These are phyloP conservation scores for Pseudonectria foliicola DNA, from an alignment of 2,329 filamentous ascomycete species.

Conservation along the genomic window DNA sequence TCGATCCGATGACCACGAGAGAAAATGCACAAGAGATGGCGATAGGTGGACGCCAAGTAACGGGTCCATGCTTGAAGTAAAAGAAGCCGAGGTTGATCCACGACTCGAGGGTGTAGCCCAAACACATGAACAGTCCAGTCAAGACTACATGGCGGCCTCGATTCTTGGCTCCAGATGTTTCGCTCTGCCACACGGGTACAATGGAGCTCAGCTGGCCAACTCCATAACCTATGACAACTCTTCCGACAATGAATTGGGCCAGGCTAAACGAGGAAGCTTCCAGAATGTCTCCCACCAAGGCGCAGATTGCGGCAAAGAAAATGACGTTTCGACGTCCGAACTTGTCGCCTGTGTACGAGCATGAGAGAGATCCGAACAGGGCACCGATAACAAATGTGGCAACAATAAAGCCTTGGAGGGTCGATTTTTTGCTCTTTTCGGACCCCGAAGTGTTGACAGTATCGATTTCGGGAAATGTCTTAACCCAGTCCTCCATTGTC, in stretches of 20 bases:
- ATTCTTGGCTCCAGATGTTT: slow-evolving; percentile 40
- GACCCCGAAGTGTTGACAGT: slow-evolving; percentile 41
- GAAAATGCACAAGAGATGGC: slow-evolving; percentile 26
- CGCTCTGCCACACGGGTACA: slow-evolving; percentile 47
- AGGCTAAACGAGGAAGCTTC: slow-evolving; percentile 42
- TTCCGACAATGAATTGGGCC: slow-evolving; percentile 30
- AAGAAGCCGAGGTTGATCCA: slow-evolving; percentile 39
- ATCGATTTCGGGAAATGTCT: slow-evolving; percentile 39
- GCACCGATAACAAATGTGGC: slow-evolving; percentile 49
- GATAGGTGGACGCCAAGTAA: slow-evolving; percentile 27
- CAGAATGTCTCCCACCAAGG: slow-evolving; percentile 44
- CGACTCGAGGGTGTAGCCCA: slow-evolving; percentile 30
- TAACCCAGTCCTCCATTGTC: slow-evolving; percentile 52
- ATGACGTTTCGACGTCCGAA: slow-evolving; percentile 50
- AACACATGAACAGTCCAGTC: slow-evolving; percentile 42
- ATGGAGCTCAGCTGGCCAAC: slow-evolving; percentile 46
- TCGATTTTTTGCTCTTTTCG: slow-evolving; percentile 34
- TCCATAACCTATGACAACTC: slow-evolving; percentile 46
- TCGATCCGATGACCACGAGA: slow-evolving; percentile 21
- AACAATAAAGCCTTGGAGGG: slow-evolving; percentile 36
- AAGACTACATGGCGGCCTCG: slow-evolving; percentile 40
- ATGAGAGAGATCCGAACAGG: slow-evolving; percentile 41
- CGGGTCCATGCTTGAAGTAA: slow-evolving; percentile 20
- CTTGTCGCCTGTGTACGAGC: slow-evolving; percentile 44
- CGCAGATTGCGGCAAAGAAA: slow-evolving; percentile 44